Evolutionary conservation across 2,329 filamentous ascomycete genomes (phyloP).

Genomic region (Furcasterigmium sp.): DNA sequence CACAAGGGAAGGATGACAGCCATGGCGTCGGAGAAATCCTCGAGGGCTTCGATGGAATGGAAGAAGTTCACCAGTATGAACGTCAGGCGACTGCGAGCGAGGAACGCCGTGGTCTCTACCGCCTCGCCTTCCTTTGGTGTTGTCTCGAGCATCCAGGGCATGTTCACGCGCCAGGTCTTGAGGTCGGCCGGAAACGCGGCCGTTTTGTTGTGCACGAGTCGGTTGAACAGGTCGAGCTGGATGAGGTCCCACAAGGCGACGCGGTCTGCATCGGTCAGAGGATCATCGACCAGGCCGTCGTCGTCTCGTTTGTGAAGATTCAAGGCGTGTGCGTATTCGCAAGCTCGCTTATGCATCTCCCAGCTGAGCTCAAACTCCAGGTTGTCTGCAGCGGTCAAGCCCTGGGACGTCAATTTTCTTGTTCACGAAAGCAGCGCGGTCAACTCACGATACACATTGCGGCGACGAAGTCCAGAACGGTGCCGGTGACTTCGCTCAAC

Average conservation of each 20-base stretch:
- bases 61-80: constrained; percentile 24
- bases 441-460: constrained; percentile 20
- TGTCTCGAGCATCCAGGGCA: constrained; percentile 23
- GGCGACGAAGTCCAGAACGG: constrained; percentile 22
- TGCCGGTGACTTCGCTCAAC: constrained; percentile 22
- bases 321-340: constrained; percentile 22
- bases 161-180: constrained; percentile 23
- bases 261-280: constrained; percentile 16
- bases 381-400: constrained; percentile 19
- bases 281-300: constrained; percentile 8
- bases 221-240: constrained; percentile 24
- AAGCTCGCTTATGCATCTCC: constrained; percentile 21
- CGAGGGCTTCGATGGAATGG: constrained; percentile 1
- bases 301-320: constrained; percentile 24
- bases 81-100: constrained; percentile 21
- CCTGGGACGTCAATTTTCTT: constrained; percentile 11
- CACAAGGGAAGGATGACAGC: constrained; percentile 14
- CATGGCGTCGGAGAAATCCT: constrained; percentile 2
- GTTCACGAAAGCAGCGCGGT: rapidly evolving
- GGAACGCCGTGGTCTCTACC: constrained; percentile 19
- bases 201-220: constrained; percentile 23
- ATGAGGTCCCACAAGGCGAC: constrained; percentile 25
- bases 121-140: constrained; percentile 10
- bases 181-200: constrained; percentile 16
- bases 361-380: constrained; percentile 25